phyloP scores from a whole-genome alignment of 495 filamentous ascomycete genomes.

The Podospora fimiseda region DNA sequence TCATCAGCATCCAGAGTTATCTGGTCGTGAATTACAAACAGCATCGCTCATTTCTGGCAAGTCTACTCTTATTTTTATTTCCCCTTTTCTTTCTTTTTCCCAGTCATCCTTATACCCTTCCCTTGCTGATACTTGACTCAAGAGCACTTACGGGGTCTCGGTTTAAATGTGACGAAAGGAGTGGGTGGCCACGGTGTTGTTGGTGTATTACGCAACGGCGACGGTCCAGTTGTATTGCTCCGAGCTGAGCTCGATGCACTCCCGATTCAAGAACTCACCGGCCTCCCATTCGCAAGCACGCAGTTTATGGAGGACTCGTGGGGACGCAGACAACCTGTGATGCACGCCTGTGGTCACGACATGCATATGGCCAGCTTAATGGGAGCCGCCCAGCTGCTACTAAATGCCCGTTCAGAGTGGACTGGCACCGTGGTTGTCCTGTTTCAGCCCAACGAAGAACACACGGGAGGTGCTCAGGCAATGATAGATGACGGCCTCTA shows the following conservation, averaged over 20 bases:
- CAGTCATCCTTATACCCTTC: no score
- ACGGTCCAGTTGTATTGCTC: slow-evolving; percentile 47
- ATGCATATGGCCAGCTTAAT: slow-evolving; percentile 52
- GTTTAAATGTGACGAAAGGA: slow-evolving; percentile 40
- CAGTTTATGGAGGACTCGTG: slow-evolving; percentile 34
- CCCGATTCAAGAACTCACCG: slow-evolving; percentile 52
- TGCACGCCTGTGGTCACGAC: slow-evolving; percentile 67
- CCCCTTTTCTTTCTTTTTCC: no score
- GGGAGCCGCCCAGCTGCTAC: slow-evolving; percentile 43
- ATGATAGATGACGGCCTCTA: no score
- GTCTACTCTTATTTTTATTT: no score
- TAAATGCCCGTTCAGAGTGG: slow-evolving; percentile 42
- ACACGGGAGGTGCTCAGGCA: no score
- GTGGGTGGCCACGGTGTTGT: slow-evolving; percentile 54
- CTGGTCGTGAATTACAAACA: slow-evolving; percentile 41
- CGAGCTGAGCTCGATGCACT: slow-evolving; percentile 59
- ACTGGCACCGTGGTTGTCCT: slow-evolving; percentile 49
- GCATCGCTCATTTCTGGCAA: slow-evolving; percentile 38
- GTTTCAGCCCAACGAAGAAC: no score
- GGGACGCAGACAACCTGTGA: slow-evolving; percentile 47
- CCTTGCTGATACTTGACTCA: no score
- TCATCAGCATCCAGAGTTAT: slow-evolving; percentile 46
- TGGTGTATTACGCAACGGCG: slow-evolving; percentile 49
- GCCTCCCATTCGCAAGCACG: slow-evolving; percentile 50
- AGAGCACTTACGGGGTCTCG: slow-evolving; percentile 33